A percentile compares a stretch with the other conserved stretches of the same genome.
Conservation (phyloP, 148 eudicot species). For the Vaccinium vitisidaea region DNA sequence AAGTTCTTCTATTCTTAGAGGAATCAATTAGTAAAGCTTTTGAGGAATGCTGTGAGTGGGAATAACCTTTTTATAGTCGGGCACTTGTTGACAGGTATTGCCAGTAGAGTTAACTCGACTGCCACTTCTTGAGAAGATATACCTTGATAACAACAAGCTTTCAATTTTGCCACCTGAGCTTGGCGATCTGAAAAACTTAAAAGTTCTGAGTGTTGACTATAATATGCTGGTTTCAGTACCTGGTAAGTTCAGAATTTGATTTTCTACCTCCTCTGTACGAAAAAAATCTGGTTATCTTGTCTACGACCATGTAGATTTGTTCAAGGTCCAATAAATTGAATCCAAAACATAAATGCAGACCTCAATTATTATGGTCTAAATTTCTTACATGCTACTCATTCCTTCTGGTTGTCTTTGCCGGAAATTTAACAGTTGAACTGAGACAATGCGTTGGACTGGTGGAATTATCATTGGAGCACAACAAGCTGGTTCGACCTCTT, state of each 20-base stretch:
- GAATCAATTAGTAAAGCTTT: background rate
- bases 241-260: slow-evolving; percentile 45
- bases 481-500: slow-evolving; percentile 92
- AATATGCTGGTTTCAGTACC: slow-evolving; percentile 89
- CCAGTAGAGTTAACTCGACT: slow-evolving; percentile 86
- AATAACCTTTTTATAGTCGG: slow-evolving; percentile 10
- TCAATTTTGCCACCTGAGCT: slow-evolving; percentile 84
- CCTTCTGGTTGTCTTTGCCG: slow-evolving; percentile 19
- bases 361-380: background rate
- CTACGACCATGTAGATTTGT: background rate
- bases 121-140: slow-evolving; percentile 82
- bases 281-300: background rate
- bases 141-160: slow-evolving; percentile 85
- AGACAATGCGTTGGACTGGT: slow-evolving; percentile 89
- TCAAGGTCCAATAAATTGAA: background rate
- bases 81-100: slow-evolving; percentile 48
- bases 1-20: background rate
- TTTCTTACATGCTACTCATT: slow-evolving; percentile 4
- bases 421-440: slow-evolving; percentile 66
- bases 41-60: slow-evolving; percentile 4
- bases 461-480: slow-evolving; percentile 96
- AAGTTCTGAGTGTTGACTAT: slow-evolving; percentile 82
- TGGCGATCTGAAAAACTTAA: slow-evolving; percentile 75
- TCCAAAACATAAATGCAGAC: background rate
- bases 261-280: background rate